Base-by-base conservation (phyloP, 2,329 filamentous ascomycete species). In the Madurella mycetomatis region DNA sequence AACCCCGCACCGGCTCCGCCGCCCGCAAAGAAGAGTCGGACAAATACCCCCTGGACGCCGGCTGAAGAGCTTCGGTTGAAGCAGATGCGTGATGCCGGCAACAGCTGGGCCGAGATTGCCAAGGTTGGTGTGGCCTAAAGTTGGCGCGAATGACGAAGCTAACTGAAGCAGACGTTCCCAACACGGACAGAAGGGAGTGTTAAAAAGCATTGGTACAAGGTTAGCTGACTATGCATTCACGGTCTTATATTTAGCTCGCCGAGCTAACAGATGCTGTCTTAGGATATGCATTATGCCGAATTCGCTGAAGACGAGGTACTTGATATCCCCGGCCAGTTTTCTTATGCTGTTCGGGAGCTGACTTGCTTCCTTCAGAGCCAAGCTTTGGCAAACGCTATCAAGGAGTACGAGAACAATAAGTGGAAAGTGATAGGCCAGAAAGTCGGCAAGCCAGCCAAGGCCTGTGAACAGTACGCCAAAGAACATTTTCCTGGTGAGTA, bases 251-350 rank as follows among this genome's bases (percentile, higher is more conserved):
- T 17, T 40, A 9, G 12, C 30, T 12, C 41, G 9, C 40, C 42
- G 55, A 57, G 56, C 63, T 60, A 51, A 66, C 54, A 25, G 61
- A 16, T 53, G n/a, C 32, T 49, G 31, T 43, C 55, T 57, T 66
- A 94, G 89, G 94, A 99, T 66, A 99, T 99, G 94, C 94, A 99
- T 70, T 97, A 97, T 70, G 94, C 94, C 61, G 94, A 97, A 69
- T 97, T 99, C 70, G 92, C 90, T 47, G 92, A 96, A 76, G 91
- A 97, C 68, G 94, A 96, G 84, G 90, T 95, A 81, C 70, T 76
- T 73, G 64, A 62, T 62, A 47, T 54, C 42, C 47, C 48, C 49
- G 37, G 52, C 34, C 40, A 34, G 57, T 54, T 31, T 40, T 13
- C 15, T 42, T 44, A 12, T 31, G 32, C 32, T 41, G 9, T 4